Conservation (phyloP, 306 rosid genomes). For the Canavalia ensiformis region DNA sequence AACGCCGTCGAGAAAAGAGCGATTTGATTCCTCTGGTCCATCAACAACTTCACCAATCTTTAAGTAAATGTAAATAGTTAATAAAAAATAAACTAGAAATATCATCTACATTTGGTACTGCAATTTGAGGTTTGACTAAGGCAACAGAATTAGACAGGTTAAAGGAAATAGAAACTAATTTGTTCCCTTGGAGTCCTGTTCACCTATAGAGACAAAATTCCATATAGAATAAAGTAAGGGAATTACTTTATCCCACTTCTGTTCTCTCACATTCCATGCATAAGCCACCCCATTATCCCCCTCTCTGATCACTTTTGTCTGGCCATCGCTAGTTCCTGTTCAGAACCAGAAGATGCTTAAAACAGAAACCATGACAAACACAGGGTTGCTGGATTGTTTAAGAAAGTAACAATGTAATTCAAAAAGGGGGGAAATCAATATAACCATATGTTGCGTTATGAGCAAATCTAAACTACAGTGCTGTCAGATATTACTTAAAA, state of each 20-base stretch:
- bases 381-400: constrained; percentile 20
- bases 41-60: constrained; percentile 99
- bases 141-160: constrained; percentile 31
- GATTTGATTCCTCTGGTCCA: constrained; percentile 84
- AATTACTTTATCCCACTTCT: constrained; percentile 95
- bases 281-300: constrained; percentile 98
- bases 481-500: background rate
- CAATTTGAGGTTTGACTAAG: constrained; percentile 24
- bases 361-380: constrained; percentile 15
- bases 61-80: constrained; percentile 16
- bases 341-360: constrained; percentile 46
- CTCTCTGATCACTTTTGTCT: constrained; percentile 94
- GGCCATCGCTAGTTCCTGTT: constrained; percentile 93
- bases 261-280: constrained; percentile 84
- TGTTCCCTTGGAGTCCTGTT: constrained; percentile 23
- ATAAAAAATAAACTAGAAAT: constrained; percentile 7
- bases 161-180: constrained; percentile 31
- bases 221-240: constrained; percentile 39
- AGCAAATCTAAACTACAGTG: constrained; percentile 27
- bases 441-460: background rate
- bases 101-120: constrained; percentile 24
- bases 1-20: constrained; percentile 72
- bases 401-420: background rate
- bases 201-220: constrained; percentile 15
- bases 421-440: background rate